Evolutionary conservation across 352 stramenopile genomes (phyloP).

Genomic region (Phytophthora pseudosyringae): DNA sequence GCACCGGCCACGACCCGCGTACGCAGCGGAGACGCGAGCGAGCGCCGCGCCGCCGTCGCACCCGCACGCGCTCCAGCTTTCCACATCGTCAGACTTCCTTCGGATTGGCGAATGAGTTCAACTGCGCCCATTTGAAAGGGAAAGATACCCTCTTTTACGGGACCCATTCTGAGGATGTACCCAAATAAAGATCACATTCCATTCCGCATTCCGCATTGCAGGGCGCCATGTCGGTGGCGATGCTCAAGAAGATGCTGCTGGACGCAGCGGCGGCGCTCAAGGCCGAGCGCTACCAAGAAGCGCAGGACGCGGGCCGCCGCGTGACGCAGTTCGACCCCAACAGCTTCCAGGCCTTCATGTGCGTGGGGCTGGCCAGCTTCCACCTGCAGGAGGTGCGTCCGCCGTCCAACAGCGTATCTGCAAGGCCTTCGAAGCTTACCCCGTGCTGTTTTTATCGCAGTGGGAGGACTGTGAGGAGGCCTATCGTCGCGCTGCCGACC

Average conservation of each 20-base stretch:
- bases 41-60: conserved; percentile 19
- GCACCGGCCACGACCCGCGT: neutral
- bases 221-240: conserved; percentile 67
- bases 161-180: neutral
- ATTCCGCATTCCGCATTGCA: no score
- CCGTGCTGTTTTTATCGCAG: conserved; percentile 28
- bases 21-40: conserved; percentile 13
- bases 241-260: conserved; percentile 83
- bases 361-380: conserved; percentile 78
- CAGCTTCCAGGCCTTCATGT: conserved; percentile 88
- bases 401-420: neutral
- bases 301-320: conserved; percentile 64
- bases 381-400: conserved; percentile 66
- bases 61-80: conserved; percentile 24
- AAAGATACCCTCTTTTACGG: neutral
- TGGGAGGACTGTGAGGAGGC: conserved; percentile 77
- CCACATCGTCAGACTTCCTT: conserved; percentile 30
- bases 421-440: neutral
- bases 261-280: conserved; percentile 75
- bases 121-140: neutral
- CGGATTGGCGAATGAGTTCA: conserved; percentile 12
- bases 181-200: conserved; percentile 3
- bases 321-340: conserved; percentile 80
- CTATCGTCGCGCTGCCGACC: conserved; percentile 62
- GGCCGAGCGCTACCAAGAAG: conserved; percentile 77